Percentiles rank a stretch among this genome's conserved stretches.
phyloP scores from a whole-genome alignment of 2,329 filamentous ascomycete species.

The Penicillium sp. region DNA sequence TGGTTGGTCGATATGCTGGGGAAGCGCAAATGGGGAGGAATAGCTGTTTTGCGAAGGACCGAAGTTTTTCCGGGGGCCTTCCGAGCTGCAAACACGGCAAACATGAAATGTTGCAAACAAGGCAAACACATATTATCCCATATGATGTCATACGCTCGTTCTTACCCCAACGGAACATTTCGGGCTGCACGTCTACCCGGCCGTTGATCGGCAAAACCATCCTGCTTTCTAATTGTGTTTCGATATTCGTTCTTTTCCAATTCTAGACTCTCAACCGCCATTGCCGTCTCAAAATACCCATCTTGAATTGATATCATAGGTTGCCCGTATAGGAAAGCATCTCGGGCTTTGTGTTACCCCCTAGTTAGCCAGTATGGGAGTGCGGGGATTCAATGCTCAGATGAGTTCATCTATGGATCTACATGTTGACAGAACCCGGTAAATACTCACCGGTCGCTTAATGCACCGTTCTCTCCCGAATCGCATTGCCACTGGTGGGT shows the following conservation, averaged over 20 bases:
- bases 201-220: conserved; percentile 5
- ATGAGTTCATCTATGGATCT: conserved; percentile 11
- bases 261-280: conserved; percentile 1
- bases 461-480: conserved; percentile 10
- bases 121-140: background rate
- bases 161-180: background rate
- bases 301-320: background rate
- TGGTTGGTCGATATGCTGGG: conserved; percentile 3
- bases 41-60: conserved; percentile 21
- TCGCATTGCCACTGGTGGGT: background rate
- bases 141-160: background rate
- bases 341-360: conserved; percentile 1
- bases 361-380: background rate
- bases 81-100: background rate
- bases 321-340: background rate
- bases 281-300: background rate
- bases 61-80: conserved; percentile 4
- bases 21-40: conserved; percentile 5
- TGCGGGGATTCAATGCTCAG: conserved; percentile 8
- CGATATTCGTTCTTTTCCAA: background rate
- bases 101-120: background rate
- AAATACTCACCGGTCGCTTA: conserved; percentile 15
- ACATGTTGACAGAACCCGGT: background rate
- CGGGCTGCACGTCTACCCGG: background rate
- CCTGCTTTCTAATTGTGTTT: background rate